Base-by-base conservation (phyloP, 2,329 filamentous ascomycete genomes). In the Conoideocrella luteorostrata region DNA sequence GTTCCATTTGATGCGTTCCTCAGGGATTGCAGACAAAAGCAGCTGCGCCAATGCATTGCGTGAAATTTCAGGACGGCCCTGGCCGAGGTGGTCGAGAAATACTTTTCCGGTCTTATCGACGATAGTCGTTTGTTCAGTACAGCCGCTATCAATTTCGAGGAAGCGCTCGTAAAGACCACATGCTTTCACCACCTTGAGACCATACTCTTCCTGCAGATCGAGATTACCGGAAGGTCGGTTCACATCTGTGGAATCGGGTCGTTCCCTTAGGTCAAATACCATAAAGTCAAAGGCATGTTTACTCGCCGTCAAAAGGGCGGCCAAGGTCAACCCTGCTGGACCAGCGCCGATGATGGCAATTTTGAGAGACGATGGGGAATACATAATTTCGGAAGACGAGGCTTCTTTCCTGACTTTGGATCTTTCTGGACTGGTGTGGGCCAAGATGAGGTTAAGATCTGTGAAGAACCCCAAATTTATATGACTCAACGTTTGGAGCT, bases 261-360 rank as follows among this genome's bases (percentile, higher is more conserved):
- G 49, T 1, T 52, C 45, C 9, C 61, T 60, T 1, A 62, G 53
- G 32, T 69, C 65, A 26, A 57, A 67, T 39, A 69, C 52, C 3
- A 54, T 62, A 41, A 57, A 60, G 5, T 56, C 54, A 34, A 67
- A 54, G 41, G 51, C 46, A 29, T 61, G 52, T 39, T 61, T 55
- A n/a, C n/a, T n/a, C n/a, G n/a, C n/a, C 45, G 72, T 63, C 4
- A 78, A 67, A 13, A 75, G 61, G 20, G 61, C 58, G 22, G 61
- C 71, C 4, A 77, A 62, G 1, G 70, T 70, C 1, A 77, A 63
- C 21, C 72, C 74, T 1, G 59, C 60, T 0, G 69, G 70, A 10
- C 70, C 70, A 11, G 55, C 68, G 42, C 70, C 71, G 23, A 73
- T 48, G 34, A 74, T 71, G 39, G 69, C 69, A 23, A 73, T 70